Conservation (phyloP, 73 alveolate genomes). For the Stentor roeselii region DNA sequence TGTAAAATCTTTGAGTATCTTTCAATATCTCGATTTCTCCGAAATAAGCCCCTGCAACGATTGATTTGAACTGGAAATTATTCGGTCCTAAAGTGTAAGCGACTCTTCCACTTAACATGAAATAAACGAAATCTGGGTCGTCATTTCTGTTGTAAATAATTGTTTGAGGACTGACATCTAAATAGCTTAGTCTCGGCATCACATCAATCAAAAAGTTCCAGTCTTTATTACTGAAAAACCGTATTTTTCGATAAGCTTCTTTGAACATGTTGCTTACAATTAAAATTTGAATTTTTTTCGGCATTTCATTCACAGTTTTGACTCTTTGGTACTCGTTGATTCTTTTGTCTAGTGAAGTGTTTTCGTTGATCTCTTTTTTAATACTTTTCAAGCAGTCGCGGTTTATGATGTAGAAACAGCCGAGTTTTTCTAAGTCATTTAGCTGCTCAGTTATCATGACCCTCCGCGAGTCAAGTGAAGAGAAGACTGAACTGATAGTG, state of each 20-base stretch:
- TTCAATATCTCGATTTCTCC: slow-evolving; percentile 63
- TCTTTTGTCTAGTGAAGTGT: too few relatives aligned
- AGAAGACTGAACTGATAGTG: slow-evolving; percentile 43
- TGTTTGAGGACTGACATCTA: slow-evolving; percentile 39
- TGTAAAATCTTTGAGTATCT: too few relatives aligned
- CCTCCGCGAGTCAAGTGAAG: too few relatives aligned
- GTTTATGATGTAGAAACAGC: too few relatives aligned
- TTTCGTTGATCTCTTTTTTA: too few relatives aligned
- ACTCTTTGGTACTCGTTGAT: too few relatives aligned
- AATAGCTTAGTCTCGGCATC: slow-evolving; percentile 45
- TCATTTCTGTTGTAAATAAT: slow-evolving; percentile 46
- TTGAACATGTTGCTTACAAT: slow-evolving; percentile 58
- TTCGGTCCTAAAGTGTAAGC: slow-evolving; percentile 34
- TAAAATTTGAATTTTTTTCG: slow-evolving; percentile 44
- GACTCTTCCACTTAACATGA: slow-evolving; percentile 52
- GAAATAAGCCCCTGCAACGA: slow-evolving; percentile 55
- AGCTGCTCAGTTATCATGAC: too few relatives aligned
- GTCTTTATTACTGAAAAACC: slow-evolving; percentile 46
- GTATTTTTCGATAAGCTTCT: slow-evolving; percentile 44
- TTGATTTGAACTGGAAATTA: slow-evolving; percentile 17
- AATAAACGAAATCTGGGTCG: slow-evolving; percentile 49
- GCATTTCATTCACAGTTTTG: slow-evolving; percentile 43
- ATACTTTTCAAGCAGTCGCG: too few relatives aligned
- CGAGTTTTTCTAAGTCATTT: too few relatives aligned
- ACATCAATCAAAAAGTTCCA: slow-evolving; percentile 46